Percentiles rank a stretch among this genome's conserved stretches.
Conservation (phyloP, 2,329 filamentous ascomycete genomes). For the Penicillium thymicola region DNA sequence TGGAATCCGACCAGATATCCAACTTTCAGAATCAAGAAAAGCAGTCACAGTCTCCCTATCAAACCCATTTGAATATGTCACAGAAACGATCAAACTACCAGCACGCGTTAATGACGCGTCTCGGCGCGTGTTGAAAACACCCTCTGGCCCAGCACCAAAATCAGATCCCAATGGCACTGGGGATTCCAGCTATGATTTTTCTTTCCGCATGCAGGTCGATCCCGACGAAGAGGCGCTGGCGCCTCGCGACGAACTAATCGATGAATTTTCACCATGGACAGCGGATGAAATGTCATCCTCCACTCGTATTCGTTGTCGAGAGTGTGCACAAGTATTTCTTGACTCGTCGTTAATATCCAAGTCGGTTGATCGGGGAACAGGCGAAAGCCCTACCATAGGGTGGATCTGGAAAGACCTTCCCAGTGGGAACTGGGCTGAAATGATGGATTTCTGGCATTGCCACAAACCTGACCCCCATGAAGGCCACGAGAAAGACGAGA, state of each 20-base stretch:
- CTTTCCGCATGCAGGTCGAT: conserved; percentile 54
- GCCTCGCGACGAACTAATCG: conserved; percentile 23
- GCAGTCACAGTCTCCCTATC: conserved; percentile 39
- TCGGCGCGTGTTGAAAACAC: conserved; percentile 19
- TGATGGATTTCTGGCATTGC: conserved; percentile 99
- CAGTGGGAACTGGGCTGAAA: conserved; percentile 97
- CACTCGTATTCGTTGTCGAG: conserved; percentile 38
- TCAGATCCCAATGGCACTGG: neutral
- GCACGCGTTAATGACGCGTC: conserved; percentile 32
- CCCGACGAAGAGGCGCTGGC: conserved; percentile 26
- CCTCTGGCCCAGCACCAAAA: neutral
- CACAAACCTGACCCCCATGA: conserved; percentile 71
- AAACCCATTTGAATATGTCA: conserved; percentile 18
- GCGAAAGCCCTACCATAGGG: conserved; percentile 27
- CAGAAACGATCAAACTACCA: conserved; percentile 50
- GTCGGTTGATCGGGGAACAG: neutral
- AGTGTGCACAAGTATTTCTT: conserved; percentile 25
- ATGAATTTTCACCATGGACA: conserved; percentile 39
- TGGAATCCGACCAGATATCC: conserved; percentile 20
- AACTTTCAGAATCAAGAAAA: conserved; percentile 36
- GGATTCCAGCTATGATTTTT: conserved; percentile 41
- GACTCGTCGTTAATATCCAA: neutral
- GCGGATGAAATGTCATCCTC: conserved; percentile 35
- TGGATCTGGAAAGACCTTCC: conserved; percentile 84
- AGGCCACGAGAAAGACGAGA: conserved; percentile 43